Conservation (phyloP, 352 stramenopile genomes). For the Phytophthora ramorum region DNA sequence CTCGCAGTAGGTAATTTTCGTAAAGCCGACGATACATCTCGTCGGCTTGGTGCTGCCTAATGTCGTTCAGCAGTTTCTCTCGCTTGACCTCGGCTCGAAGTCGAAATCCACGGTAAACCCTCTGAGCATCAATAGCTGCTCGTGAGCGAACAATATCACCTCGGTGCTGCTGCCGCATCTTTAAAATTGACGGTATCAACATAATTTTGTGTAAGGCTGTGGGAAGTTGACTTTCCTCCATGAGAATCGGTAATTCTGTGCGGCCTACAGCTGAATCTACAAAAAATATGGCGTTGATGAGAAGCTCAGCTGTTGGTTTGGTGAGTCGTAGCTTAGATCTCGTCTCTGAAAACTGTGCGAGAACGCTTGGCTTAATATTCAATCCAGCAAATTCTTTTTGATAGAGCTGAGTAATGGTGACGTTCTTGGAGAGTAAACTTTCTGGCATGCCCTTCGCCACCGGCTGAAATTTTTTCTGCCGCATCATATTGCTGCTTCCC, state of each 20-base stretch:
- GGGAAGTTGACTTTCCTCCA: neutral
- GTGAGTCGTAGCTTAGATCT: slow-evolving; percentile 47
- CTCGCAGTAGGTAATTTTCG: slow-evolving; percentile 50
- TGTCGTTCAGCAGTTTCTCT: slow-evolving; percentile 46
- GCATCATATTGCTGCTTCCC: slow-evolving; percentile 32
- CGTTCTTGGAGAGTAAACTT: slow-evolving; percentile 12
- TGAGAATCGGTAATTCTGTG: neutral
- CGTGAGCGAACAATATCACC: slow-evolving; percentile 26
- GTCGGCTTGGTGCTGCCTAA: slow-evolving; percentile 62
- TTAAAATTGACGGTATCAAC: slow-evolving; percentile 55
- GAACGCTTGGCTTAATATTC: slow-evolving; percentile 41
- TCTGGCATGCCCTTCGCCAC: slow-evolving; percentile 12
- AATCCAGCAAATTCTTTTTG: slow-evolving; percentile 58
- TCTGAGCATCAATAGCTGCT: slow-evolving; percentile 54
- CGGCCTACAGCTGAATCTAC: slow-evolving; percentile 30
- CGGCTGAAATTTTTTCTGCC: slow-evolving; percentile 17
- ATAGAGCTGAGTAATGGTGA: slow-evolving; percentile 41
- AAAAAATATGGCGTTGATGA: slow-evolving; percentile 61
- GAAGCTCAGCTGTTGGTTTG: slow-evolving; percentile 50
- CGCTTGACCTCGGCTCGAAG: slow-evolving; percentile 58
- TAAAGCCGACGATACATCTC: slow-evolving; percentile 42
- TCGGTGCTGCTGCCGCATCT: slow-evolving; percentile 41
- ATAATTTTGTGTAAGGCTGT: slow-evolving; percentile 36
- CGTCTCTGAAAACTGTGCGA: slow-evolving; percentile 45
- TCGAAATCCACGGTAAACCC: slow-evolving; percentile 62